These are phyloP conservation scores for Pelargonium myrrhifolium DNA, from an alignment of 441 rosid species.

Conservation along the genomic window DNA sequence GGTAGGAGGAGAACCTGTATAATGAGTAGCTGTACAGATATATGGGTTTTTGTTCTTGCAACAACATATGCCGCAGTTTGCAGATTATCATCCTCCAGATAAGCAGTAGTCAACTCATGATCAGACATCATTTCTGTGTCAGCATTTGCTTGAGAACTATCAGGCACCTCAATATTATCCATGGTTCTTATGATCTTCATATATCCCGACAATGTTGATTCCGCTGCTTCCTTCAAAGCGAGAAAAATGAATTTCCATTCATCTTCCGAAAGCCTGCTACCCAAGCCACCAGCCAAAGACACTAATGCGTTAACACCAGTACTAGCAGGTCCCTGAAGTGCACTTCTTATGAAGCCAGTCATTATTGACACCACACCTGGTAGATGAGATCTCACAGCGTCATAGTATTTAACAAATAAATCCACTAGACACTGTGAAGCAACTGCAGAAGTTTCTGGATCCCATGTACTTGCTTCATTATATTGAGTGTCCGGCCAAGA, in stretches of 20 bases:
- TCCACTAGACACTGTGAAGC: conserved; percentile 74
- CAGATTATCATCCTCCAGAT: conserved; percentile 70
- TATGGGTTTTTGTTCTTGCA: conserved; percentile 78
- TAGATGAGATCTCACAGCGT: conserved; percentile 55
- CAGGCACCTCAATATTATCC: conserved; percentile 53
- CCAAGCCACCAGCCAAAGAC: conserved; percentile 62
- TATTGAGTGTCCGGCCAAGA: conserved; percentile 28
- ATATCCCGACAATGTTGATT: conserved; percentile 53
- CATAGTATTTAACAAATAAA: conserved; percentile 52
- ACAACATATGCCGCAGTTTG: conserved; percentile 74
- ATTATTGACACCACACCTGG: conserved; percentile 52
- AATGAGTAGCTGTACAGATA: conserved; percentile 66
- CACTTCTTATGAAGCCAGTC: conserved; percentile 64
- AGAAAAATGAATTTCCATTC: conserved; percentile 72
- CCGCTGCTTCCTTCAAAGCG: conserved; percentile 69
- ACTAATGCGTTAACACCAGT: conserved; percentile 63
- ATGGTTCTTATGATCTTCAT: conserved; percentile 65
- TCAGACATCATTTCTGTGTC: conserved; percentile 60
- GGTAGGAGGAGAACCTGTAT: conserved; percentile 45
- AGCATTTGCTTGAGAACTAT: conserved; percentile 24
- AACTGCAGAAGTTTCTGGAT: conserved; percentile 65
- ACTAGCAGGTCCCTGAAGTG: conserved; percentile 78
- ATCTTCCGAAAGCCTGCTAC: conserved; percentile 55
- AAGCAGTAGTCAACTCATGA: conserved; percentile 44
- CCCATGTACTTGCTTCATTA: conserved; percentile 57